Base-by-base conservation (phyloP, 2,329 filamentous ascomycete genomes). In the Fusarium compactum region DNA sequence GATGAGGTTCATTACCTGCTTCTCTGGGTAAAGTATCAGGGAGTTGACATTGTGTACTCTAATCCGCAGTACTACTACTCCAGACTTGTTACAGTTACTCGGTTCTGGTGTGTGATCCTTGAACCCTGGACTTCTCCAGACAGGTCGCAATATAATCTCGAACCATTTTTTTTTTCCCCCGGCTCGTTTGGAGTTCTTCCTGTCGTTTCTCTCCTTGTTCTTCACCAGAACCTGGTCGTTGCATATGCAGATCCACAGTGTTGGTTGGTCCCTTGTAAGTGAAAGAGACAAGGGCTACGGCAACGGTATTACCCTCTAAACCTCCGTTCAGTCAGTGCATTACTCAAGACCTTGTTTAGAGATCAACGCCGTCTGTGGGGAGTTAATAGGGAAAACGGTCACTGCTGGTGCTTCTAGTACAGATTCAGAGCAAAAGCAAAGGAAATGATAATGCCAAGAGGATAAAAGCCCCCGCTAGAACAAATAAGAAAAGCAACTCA, bases 201-300 rank as follows among this genome's bases (percentile, higher is more conserved):
- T 25, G 34, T 40, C 34, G 14, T 44, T 24, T 8, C 6, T 16
- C 20, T n/a, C 18, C 18, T 60, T 43, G 54, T 30, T 40, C 29
- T 47, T 61, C 29, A 61, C 27, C 22, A 32, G 3, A 45, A 51
- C 59, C 34, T 44, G 24, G 48, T 40, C 43, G 50, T 40, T 50
- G 38, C 59, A 58, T 64, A 45, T 64, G 44, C 50, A 58, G 61
- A 54, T 64, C 61, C 61, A 64, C 61, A 62, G 14, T 43, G 50
- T 52, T 52, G 34, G 50, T 22, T 52, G n/a, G 14, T 27, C 32
- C 50, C 50, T 41, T 52, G 50, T 27, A 52, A 20, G 18, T 25
- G 22, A 52, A n/a, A 24, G 18, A 41, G 12, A 29, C 32, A 41
- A 29, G 50, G 32, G 40, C 29, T 20, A 16, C 16, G n/a, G 14